These are phyloP conservation scores for Sordariomycetes sp. DNA, from an alignment of 2,329 filamentous ascomycete species.

Conservation along the genomic window DNA sequence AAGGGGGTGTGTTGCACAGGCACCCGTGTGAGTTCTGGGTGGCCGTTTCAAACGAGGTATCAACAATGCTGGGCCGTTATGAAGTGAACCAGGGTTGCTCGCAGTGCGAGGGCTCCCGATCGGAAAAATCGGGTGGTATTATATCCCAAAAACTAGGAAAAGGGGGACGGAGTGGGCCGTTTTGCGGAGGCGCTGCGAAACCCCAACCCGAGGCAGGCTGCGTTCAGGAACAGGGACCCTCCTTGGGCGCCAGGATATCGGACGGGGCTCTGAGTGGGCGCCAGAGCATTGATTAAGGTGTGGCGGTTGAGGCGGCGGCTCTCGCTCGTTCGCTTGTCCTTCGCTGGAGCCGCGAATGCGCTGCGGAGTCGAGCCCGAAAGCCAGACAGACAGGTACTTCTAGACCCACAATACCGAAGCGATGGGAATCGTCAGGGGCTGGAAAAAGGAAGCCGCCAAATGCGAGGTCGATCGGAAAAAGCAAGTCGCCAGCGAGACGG, in stretches of 20 bases:
- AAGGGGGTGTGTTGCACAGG: constrained; percentile 4
- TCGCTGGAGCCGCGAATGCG: not conserved
- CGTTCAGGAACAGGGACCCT: not conserved
- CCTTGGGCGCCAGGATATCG: not conserved
- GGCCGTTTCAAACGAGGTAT: constrained; percentile 15
- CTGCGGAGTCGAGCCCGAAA: not conserved
- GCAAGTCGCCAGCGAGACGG: not conserved
- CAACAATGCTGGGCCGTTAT: constrained; percentile 14
- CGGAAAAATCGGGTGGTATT: not conserved
- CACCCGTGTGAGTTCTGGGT: not conserved
- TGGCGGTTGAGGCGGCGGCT: not conserved
- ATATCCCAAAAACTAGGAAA: not conserved
- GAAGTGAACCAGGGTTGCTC: constrained; percentile 8
- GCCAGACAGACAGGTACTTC: not conserved
- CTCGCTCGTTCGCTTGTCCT: not conserved
- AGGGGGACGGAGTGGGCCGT: not conserved
- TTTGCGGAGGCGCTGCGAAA: not conserved
- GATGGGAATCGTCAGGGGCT: not conserved
- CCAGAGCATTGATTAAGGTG: not conserved
- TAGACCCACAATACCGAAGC: not conserved
- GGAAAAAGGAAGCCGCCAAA: not conserved
- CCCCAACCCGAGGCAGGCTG: not conserved
- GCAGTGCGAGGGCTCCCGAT: not conserved
- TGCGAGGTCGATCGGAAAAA: not conserved
- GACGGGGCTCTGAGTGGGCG: not conserved